A percentile compares a stretch with the other conserved stretches of the same genome.
Evolutionary conservation across 2,329 filamentous ascomycete genomes (phyloP).

Genomic region (Calonectria honghensis): DNA sequence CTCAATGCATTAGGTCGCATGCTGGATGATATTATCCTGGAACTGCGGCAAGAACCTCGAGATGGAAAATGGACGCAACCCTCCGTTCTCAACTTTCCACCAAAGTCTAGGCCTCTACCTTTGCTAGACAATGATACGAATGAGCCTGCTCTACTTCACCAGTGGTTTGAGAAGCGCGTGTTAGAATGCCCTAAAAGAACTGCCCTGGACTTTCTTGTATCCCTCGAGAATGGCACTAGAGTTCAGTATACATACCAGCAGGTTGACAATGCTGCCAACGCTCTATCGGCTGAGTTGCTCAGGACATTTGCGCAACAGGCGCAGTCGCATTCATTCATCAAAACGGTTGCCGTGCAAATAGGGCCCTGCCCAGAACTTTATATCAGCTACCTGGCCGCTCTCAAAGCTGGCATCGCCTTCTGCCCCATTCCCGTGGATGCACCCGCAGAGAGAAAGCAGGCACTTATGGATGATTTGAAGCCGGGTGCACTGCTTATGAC

Average conservation of each 20-base stretch:
- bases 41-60: background rate
- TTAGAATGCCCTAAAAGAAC: background rate
- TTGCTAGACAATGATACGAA: background rate
- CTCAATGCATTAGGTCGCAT: background rate
- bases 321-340: background rate
- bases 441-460: background rate
- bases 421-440: constrained; percentile 7
- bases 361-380: constrained; percentile 16
- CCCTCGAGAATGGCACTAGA: background rate
- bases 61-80: background rate
- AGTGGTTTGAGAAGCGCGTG: constrained; percentile 4
- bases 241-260: constrained; percentile 11
- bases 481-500: background rate
- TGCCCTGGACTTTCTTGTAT: background rate
- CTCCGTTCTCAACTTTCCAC: constrained; percentile 6
- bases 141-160: background rate
- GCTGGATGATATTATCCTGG: background rate
- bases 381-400: constrained; percentile 10
- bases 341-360: constrained; percentile 8
- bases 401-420: background rate
- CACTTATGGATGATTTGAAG: background rate
- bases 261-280: constrained; percentile 8
- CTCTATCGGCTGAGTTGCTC: background rate
- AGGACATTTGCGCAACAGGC: background rate
- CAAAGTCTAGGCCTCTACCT: background rate